Conservation (phyloP, 108 stramenopile species). For the Pseudonitzschia multiseries region DNA sequence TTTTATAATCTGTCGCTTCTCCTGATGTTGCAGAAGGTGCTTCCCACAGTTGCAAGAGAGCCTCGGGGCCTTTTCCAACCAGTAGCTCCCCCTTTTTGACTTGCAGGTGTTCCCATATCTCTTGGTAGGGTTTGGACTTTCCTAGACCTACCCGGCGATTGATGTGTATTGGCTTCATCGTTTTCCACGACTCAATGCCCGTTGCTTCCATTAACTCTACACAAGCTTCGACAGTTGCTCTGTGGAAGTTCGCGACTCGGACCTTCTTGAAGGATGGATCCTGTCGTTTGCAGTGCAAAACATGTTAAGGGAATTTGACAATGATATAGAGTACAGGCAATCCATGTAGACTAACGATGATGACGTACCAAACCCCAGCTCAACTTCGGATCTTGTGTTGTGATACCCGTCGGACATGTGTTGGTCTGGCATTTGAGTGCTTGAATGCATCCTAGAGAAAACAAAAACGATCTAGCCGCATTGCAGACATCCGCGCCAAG, state of each 20-base stretch:
- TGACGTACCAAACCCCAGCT: constrained; percentile 48
- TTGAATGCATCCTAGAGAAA: constrained; percentile 86
- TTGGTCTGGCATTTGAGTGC: constrained; percentile 91
- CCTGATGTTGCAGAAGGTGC: background rate
- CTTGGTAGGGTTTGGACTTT: constrained; percentile 32
- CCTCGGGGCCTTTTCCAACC: constrained; percentile 37
- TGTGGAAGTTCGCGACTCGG: constrained; percentile 75
- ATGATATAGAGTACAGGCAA: background rate
- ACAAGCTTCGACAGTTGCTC: constrained; percentile 67
- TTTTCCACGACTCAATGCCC: constrained; percentile 46
- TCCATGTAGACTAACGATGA: background rate
- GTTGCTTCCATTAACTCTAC: constrained; percentile 76
- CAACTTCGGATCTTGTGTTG: constrained; percentile 71
- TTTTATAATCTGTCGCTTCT: background rate
- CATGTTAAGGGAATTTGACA: background rate
- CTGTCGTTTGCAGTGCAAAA: background rate
- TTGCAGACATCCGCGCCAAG: constrained; percentile 83
- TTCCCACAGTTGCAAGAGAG: constrained; percentile 39
- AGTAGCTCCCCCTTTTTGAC: constrained; percentile 50
- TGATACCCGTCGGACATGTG: constrained; percentile 88
- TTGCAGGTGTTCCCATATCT: constrained; percentile 48
- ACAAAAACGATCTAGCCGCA: constrained; percentile 81
- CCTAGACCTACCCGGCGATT: constrained; percentile 41
- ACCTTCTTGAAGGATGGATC: constrained; percentile 54
- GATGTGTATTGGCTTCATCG: constrained; percentile 38